Evolutionary conservation across 768 basidiomycete species (phyloP).

Genomic region (Termitomyces sp.): DNA sequence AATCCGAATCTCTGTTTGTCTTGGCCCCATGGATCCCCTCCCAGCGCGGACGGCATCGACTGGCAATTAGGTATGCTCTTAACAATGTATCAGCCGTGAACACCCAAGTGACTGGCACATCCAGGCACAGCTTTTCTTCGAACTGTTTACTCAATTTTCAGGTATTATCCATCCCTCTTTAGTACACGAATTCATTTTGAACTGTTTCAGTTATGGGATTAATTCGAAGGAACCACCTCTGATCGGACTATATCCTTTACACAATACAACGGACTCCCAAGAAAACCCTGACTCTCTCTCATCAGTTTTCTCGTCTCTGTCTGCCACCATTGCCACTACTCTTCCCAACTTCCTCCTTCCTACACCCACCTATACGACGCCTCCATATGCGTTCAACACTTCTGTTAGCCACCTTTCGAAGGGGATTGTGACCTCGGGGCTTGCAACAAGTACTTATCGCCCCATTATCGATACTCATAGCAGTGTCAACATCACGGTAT

Average conservation of each 20-base stretch:
- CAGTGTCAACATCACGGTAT: slow-evolving; percentile 38
- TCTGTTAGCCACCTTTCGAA: slow-evolving; percentile 52
- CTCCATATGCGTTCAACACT: slow-evolving; percentile 64
- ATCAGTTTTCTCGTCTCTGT: slow-evolving; percentile 52
- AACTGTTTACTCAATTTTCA: slow-evolving; percentile 76
- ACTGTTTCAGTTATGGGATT: slow-evolving; percentile 60
- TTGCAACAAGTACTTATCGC: slow-evolving; percentile 68
- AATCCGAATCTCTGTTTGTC: slow-evolving; percentile 64
- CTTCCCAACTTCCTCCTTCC: slow-evolving; percentile 67
- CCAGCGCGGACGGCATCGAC: slow-evolving; percentile 69
- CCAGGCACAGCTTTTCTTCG: slow-evolving; percentile 61
- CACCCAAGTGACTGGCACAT: background rate
- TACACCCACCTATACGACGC: slow-evolving; percentile 58
- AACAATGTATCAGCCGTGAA: background rate
- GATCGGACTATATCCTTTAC: slow-evolving; percentile 68
- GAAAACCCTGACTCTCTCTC: slow-evolving; percentile 36
- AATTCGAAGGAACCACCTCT: slow-evolving; percentile 67
- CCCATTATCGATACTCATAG: slow-evolving; percentile 43
- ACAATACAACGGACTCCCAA: slow-evolving; percentile 36
- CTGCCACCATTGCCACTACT: slow-evolving; percentile 60
- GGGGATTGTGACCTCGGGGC: slow-evolving; percentile 51
- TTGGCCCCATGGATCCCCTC: slow-evolving; percentile 66
- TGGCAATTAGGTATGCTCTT: slow-evolving; percentile 68
- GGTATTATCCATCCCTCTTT: slow-evolving; percentile 30
- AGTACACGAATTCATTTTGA: background rate